A percentile compares a stretch with the other conserved stretches of the same genome.
Evolutionary conservation across 148 eudicot genomes (phyloP).

Genomic region (Limonium bicolor): DNA sequence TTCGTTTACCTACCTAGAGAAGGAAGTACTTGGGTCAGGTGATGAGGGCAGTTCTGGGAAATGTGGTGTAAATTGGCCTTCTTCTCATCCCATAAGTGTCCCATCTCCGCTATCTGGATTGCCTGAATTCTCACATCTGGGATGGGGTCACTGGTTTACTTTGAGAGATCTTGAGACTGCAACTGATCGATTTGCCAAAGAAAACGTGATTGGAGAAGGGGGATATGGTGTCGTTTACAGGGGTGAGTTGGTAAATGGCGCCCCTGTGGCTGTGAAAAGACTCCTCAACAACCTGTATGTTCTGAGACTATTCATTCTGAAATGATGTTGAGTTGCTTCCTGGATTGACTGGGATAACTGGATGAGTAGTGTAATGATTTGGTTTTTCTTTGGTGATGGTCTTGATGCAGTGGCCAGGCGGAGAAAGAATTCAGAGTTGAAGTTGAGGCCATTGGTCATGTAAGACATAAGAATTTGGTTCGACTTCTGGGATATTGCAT

Average conservation of each 20-base stretch:
- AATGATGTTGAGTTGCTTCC: not conserved
- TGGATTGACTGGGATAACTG: too few species aligned
- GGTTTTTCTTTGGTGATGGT: not conserved
- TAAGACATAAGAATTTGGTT: slow-evolving; percentile 13
- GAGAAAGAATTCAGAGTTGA: slow-evolving; percentile 13
- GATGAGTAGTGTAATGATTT: not conserved
- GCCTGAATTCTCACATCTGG: slow-evolving; percentile 83
- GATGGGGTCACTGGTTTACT: slow-evolving; percentile 98
- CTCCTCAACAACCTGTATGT: slow-evolving; percentile 86
- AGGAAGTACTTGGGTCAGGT: slow-evolving; percentile 12
- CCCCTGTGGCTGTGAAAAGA: slow-evolving; percentile 82
- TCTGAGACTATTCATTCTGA: not conserved
- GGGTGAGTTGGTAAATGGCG: slow-evolving; percentile 64
- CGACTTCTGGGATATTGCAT: slow-evolving; percentile 12
- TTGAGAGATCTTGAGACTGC: slow-evolving; percentile 77
- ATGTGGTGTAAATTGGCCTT: slow-evolving; percentile 7
- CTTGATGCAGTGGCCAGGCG: slow-evolving; percentile 13
- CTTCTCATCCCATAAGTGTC: slow-evolving; percentile 15
- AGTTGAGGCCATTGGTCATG: slow-evolving; percentile 20
- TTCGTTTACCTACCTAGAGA: slow-evolving; percentile 4
- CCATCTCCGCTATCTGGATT: slow-evolving; percentile 76
- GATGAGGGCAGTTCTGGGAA: slow-evolving; percentile 25
- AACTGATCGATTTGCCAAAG: slow-evolving; percentile 51
- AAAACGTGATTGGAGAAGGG: slow-evolving; percentile 70
- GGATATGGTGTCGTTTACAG: slow-evolving; percentile 83